Base-by-base conservation (phyloP, 1,284 basidiomycete genomes). In the Rhodotorula sp. region DNA sequence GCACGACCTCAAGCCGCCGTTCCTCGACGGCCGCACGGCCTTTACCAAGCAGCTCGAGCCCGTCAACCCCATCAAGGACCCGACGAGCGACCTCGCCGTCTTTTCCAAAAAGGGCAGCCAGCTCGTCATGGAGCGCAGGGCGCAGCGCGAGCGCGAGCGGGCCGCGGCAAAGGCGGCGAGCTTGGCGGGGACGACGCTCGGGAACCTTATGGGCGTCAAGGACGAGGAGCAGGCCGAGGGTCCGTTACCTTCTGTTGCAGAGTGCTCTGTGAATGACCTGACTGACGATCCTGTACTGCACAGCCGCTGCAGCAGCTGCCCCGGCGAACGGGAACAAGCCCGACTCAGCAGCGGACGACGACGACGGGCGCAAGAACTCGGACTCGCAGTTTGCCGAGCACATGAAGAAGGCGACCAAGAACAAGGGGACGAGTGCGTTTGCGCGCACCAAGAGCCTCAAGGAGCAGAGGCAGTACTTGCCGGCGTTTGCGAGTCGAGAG, bases 41-140 rank as follows among this genome's bases (percentile, higher is more conserved):
- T 99, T 91, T 81, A 99, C 97, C 3, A 95, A 91, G 80, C 97
- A 99, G 80, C 86, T 99, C 23, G 96, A 97, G 63, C 95, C 97
- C 0, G 92, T 99, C 82, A 97, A 97, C 78, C 97, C 97, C 1
- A 92, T 99, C 74, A 89, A 91, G 57, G 97, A 99, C 81, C 86
- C 88, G 9, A 93, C 95, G 0, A 93, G 91, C 72, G 97, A 99
- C 80, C 88, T 99, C 87, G 97, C 97, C 12, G 81, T 93, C 14
- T 99, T 99, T 82, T 89, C 92, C 13, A 93, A 94, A 81, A 99
- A 99, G 80, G 97, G 97, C 3, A 95, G 92, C 74, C 85, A 89
- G 0, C 85, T 99, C 14, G 94, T 99, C 9, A 91, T 91, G 74
- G 97, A 99, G 83, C 93, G 96, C 80, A 86, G 97, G 60, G 96